These are phyloP conservation scores for Globisporangium splendens DNA, from an alignment of 352 stramenopile genomes.

Conservation along the genomic window DNA sequence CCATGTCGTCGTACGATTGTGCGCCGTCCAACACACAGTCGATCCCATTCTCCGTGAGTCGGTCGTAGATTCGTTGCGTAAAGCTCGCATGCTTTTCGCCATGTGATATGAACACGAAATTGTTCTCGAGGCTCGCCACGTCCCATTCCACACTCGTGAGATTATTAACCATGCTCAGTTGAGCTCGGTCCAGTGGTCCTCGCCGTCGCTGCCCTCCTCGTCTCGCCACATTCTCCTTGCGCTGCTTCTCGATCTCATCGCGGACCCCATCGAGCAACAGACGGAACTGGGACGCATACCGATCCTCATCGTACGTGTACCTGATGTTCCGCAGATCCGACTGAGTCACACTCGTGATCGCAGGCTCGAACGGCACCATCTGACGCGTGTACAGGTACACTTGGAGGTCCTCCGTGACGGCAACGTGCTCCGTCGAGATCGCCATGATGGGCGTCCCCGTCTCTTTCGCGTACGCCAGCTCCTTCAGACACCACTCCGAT, in stretches of 20 bases:
- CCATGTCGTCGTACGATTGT: slow-evolving; percentile 46
- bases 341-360: too few relatives aligned
- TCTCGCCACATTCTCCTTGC: slow-evolving; percentile 26
- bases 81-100: slow-evolving; percentile 73
- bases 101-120: slow-evolving; percentile 72
- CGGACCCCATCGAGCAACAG: too few relatives aligned
- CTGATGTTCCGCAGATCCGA: too few relatives aligned
- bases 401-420: slow-evolving; percentile 70
- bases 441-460: slow-evolving; percentile 63
- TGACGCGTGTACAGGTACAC: slow-evolving; percentile 84
- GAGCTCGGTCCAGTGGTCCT: too few relatives aligned
- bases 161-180: not conserved
- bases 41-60: slow-evolving; percentile 48
- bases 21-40: slow-evolving; percentile 52
- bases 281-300: too few relatives aligned
- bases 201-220: slow-evolving; percentile 8
- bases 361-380: slow-evolving; percentile 19
- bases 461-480: slow-evolving; percentile 73
- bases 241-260: slow-evolving; percentile 42
- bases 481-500: too few relatives aligned
- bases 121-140: slow-evolving; percentile 20
- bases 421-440: slow-evolving; percentile 51
- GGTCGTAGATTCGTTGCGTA: slow-evolving; percentile 56
- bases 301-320: too few relatives aligned
- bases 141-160: slow-evolving; percentile 37